Base-by-base conservation (phyloP, 2,329 filamentous ascomycete genomes). In the Pestalotiopsis sp. region DNA sequence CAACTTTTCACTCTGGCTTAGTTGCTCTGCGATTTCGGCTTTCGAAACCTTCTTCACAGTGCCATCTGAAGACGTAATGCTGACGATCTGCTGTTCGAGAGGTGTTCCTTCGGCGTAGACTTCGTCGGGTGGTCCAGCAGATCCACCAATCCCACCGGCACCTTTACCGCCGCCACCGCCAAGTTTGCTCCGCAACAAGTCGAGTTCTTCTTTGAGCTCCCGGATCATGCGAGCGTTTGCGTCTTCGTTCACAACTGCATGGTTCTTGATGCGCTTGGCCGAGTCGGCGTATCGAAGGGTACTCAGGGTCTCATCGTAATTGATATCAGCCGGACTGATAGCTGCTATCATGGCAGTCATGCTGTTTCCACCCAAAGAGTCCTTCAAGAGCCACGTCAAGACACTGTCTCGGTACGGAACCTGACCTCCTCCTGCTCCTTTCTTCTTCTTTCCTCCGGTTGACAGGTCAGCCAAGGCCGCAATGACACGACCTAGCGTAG, bases 311-410 rank as follows among this genome's bases (percentile, higher is more conserved):
- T 99, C 96, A 72, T 99, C 96, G 77, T 97, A 98, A 81, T 99
- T 99, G 83, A 98, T 98, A 80, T 99, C 96, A 66, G 96, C 96
- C 3, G 96, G 96, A 75, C 94, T 98, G 77, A 99, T 98, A 65
- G 95, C 95, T 64, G 96, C 97, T 85, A 99, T 99, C 97, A 99
- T 99, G 68, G 96, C 96, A 26, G 96, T 99, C 93, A 98, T 95
- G 79, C 95, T 98, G 85, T 99, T 99, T 76, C 96, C 96, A 77
- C 96, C 96, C 5, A 99, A 82, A 3, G 95, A 98, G 79, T 99
- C 97, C 78, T 99, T 99, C 72, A 99, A 81, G 58, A 99, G 83
- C 96, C 96, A 99, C 1, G 96, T 99, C 72, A 99, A 82, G 63
- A 99, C 90, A 76, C 94, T 97, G 83, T 99, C 97, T 87, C 96